Base-by-base conservation (phyloP, 1,284 basidiomycete genomes). In the Coriolopsis trogii region DNA sequence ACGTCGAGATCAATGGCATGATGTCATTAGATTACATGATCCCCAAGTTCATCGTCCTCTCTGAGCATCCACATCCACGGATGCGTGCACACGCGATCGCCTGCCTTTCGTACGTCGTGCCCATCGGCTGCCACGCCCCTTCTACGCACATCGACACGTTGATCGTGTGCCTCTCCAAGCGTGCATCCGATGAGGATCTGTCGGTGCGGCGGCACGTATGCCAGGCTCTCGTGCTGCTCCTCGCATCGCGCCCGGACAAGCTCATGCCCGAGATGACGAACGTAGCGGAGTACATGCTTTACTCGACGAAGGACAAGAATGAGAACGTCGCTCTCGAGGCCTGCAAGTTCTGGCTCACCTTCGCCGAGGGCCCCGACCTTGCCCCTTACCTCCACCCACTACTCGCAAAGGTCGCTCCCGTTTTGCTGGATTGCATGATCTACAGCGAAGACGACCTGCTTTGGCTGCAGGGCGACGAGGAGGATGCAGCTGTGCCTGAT, bases 341-440 rank as follows among this genome's bases (percentile, higher is more conserved):
- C 12, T 98, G 95, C 80, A 97, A 99, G 78, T 99, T 99, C 73
- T 99, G 97, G 97, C 82, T 99, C 58, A 98, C 96, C 1, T 99
- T 99, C 67, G 95, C 97, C 15, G 97, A 99, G 70, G 94, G 98
- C 66, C 85, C 87, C 13, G 87, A 92, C 43, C 80, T 99, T 23
- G 85, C 87, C 15, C 84, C 86, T 13, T 92, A 91, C 70, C 78
- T 99, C 25, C 86, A 87, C 49, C 95, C 94, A 0, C 84, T 95
- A 57, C 79, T 99, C 8, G 81, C 78, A 34, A 91, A 91, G 62
- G 90, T 99, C 39, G 94, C 92, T 0, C 97, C 97, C 0, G 90
- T 98, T 13, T 77, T 99, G 25, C 79, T 99, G 55, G 90, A 97
- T 67, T 96, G 95, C 63, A 99, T 99, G 96, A 75, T 96, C 34